Conservation (phyloP, 176 grass and related monocot genomes). For the Aegilops tauschii region DNA sequence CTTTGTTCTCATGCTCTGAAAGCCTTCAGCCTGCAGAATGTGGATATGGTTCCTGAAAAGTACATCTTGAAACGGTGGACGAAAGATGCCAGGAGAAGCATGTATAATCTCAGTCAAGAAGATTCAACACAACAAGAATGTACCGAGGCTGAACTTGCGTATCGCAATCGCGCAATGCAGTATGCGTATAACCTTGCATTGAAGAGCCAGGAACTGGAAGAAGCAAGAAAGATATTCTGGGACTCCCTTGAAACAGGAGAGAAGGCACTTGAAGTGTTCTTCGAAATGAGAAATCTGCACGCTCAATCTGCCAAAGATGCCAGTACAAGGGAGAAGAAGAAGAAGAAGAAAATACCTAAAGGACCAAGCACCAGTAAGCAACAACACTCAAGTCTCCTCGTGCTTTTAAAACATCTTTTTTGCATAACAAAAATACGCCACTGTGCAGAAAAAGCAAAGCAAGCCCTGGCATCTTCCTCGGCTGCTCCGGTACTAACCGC, state of each 20-base stretch:
- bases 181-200: slow-evolving; percentile 66
- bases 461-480: slow-evolving; percentile 38
- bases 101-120: slow-evolving; percentile 64
- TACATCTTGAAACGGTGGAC: slow-evolving; percentile 86
- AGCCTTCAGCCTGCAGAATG: slow-evolving; percentile 76
- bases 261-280: slow-evolving; percentile 70
- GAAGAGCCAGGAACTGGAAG: slow-evolving; percentile 73
- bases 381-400: slow-evolving; percentile 16
- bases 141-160: slow-evolving; percentile 72
- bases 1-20: slow-evolving; percentile 83
- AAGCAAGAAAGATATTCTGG: slow-evolving; percentile 82
- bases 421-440: slow-evolving; percentile 22
- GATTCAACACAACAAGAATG: slow-evolving; percentile 60
- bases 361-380: slow-evolving; percentile 61
- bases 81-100: slow-evolving; percentile 75
- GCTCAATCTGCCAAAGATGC: slow-evolving; percentile 63
- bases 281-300: slow-evolving; percentile 70
- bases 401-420: slow-evolving; percentile 24
- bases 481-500: slow-evolving; percentile 26
- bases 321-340: slow-evolving; percentile 54
- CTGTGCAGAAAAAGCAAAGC: slow-evolving; percentile 51
- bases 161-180: slow-evolving; percentile 63
- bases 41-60: slow-evolving; percentile 71
- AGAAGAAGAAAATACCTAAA: slow-evolving; percentile 53
- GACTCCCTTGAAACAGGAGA: slow-evolving; percentile 79